Conservation (phyloP, 805 yeast species). For the Yamadazyma scolyti region DNA sequence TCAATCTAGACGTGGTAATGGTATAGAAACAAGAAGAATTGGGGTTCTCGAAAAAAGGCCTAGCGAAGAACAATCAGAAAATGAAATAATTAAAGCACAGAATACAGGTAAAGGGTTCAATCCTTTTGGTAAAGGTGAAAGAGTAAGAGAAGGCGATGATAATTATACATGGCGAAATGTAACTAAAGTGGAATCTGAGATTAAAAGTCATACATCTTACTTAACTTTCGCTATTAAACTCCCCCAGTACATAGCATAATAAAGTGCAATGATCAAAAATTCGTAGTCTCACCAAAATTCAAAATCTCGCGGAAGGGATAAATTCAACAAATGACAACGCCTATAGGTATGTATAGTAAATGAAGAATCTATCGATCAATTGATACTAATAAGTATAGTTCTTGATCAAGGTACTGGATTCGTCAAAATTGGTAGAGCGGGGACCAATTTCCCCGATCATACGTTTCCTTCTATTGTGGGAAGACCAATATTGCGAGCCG, state of each 20-base stretch:
- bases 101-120: conserved; percentile 55
- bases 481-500: conserved; percentile 94
- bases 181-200: conserved; percentile 78
- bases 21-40: conserved; percentile 45
- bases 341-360: conserved; percentile 26
- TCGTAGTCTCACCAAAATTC: too few species aligned
- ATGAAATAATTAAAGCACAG: conserved; percentile 30
- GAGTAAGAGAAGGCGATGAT: conserved; percentile 85
- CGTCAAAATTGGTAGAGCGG: conserved; percentile 95
- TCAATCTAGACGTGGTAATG: conserved; percentile 61
- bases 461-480: conserved; percentile 98
- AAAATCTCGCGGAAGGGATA: too few species aligned
- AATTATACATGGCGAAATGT: conserved; percentile 78
- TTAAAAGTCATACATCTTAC: conserved; percentile 92
- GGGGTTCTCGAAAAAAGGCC: conserved; percentile 26
- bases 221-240: conserved; percentile 75
- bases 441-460: conserved; percentile 94
- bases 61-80: conserved; percentile 9
- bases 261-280: too few species aligned
- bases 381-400: conserved; percentile 43
- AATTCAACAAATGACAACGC: too few species aligned
- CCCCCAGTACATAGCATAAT: too few species aligned
- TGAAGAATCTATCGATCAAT: not conserved
- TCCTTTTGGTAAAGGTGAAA: conserved; percentile 88
- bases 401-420: conserved; percentile 99